Percentiles rank a stretch among this genome's conserved stretches.
Conservation (phyloP, 2,329 filamentous ascomycete genomes). For the Teratosphaeria epicoccoides region DNA sequence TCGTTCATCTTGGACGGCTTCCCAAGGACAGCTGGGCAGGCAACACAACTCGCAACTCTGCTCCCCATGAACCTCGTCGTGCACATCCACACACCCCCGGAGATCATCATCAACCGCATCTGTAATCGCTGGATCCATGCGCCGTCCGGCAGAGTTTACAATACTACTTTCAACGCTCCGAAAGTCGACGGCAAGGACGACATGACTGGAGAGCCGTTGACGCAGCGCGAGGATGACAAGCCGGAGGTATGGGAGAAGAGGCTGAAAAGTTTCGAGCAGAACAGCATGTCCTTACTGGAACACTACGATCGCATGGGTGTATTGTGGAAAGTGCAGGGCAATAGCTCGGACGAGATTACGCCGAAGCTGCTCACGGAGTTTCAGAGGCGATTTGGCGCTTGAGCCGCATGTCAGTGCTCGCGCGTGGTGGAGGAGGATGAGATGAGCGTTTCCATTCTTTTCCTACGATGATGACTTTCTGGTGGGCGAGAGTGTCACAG, state of each 20-base stretch:
- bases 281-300: constrained; percentile 71
- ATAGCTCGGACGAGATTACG: constrained; percentile 88
- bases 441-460: too few relatives aligned
- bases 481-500: too few relatives aligned
- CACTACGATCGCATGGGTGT: constrained; percentile 80
- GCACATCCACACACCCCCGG: constrained; percentile 71
- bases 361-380: constrained; percentile 82
- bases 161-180: constrained; percentile 83
- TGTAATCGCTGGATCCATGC: constrained; percentile 88
- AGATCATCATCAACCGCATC: constrained; percentile 82
- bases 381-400: constrained; percentile 55
- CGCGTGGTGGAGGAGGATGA: background rate
- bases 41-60: constrained; percentile 62
- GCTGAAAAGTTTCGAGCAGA: constrained; percentile 76
- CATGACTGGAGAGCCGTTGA: constrained; percentile 75
- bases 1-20: constrained; percentile 97
- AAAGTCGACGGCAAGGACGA: constrained; percentile 74
- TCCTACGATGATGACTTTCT: too few relatives aligned
- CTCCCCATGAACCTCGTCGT: constrained; percentile 94
- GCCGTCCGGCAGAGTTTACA: constrained; percentile 85
- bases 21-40: constrained; percentile 76
- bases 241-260: constrained; percentile 75
- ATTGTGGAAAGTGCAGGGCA: constrained; percentile 74
- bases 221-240: constrained; percentile 74
- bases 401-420: constrained; percentile 1